A percentile compares a stretch with the other conserved stretches of the same genome.
These are phyloP conservation scores for Cercospora sojina DNA, from an alignment of 2,329 filamentous ascomycete species.

Conservation along the genomic window DNA sequence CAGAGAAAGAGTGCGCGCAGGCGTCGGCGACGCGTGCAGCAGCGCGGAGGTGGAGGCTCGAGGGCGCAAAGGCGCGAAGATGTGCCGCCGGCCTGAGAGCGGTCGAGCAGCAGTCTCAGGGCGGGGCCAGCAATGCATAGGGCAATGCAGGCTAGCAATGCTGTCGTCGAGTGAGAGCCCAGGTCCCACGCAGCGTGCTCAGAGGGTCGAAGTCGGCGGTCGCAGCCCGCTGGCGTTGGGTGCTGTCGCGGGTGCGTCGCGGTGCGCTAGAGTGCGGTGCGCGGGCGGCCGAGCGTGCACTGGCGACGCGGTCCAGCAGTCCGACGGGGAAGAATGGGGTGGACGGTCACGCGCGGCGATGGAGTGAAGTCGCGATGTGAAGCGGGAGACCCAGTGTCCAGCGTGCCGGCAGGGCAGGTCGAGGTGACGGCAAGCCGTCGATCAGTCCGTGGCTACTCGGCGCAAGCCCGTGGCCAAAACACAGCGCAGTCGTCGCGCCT, in stretches of 20 bases:
- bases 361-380: slow-evolving; percentile 2
- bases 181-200: not conserved
- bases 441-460: slow-evolving; percentile 11
- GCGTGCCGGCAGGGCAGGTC: slow-evolving; percentile 10
- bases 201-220: not conserved
- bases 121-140: slow-evolving; percentile 34
- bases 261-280: not conserved
- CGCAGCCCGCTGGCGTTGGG: not conserved
- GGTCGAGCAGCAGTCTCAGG: slow-evolving; percentile 34
- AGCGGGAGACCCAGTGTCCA: slow-evolving; percentile 11
- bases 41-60: slow-evolving; percentile 38
- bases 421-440: slow-evolving; percentile 15
- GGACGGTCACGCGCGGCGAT: not conserved
- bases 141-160: slow-evolving; percentile 13
- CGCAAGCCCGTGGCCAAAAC: not conserved
- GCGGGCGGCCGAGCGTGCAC: not conserved
- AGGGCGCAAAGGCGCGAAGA: slow-evolving; percentile 16
- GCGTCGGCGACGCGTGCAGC: slow-evolving; percentile 12
- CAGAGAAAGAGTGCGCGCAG: slow-evolving; percentile 18
- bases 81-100: slow-evolving; percentile 29
- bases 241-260: not conserved
- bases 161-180: not conserved
- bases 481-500: not conserved
- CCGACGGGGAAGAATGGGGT: not conserved
- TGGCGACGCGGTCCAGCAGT: not conserved